phyloP scores from a whole-genome alignment of 306 rosid species.

The Oxytropis ochrocephala region DNA sequence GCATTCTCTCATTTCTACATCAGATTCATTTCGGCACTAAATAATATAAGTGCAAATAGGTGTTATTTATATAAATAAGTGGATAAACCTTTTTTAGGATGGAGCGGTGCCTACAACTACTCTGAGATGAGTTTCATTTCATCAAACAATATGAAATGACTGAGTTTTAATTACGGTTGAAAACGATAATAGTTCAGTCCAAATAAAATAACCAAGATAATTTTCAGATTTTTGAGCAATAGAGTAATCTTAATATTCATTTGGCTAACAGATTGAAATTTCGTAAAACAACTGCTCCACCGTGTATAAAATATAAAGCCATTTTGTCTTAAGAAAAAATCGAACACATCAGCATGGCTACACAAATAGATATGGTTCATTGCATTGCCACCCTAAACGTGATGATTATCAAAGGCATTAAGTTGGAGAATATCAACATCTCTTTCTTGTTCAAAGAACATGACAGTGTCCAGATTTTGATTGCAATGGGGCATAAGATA shows the following conservation, averaged over 20 bases:
- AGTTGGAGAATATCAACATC: neutral
- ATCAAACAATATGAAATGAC: neutral
- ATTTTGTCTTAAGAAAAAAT: neutral
- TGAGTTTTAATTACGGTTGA: neutral
- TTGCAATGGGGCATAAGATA: neutral
- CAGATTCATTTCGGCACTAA: neutral
- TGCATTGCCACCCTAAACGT: neutral
- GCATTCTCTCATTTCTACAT: neutral
- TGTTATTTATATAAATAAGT: neutral
- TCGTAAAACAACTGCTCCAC: neutral
- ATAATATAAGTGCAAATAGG: neutral
- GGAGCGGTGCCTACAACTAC: neutral
- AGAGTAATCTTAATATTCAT: neutral
- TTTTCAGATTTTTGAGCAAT: neutral
- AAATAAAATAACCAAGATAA: neutral
- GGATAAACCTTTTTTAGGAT: neutral
- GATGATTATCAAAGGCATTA: neutral
- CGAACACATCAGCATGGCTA: neutral
- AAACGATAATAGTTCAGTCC: neutral
- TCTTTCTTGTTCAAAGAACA: neutral
- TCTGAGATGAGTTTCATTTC: neutral
- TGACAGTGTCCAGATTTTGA: neutral
- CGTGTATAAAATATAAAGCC: neutral
- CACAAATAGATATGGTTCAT: conserved; percentile 1
- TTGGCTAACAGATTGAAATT: conserved; percentile 1